Evolutionary conservation across 768 basidiomycete genomes (phyloP), one percentile per base, ranked within the genome.

Genomic region (Auricularia sp.): DNA sequence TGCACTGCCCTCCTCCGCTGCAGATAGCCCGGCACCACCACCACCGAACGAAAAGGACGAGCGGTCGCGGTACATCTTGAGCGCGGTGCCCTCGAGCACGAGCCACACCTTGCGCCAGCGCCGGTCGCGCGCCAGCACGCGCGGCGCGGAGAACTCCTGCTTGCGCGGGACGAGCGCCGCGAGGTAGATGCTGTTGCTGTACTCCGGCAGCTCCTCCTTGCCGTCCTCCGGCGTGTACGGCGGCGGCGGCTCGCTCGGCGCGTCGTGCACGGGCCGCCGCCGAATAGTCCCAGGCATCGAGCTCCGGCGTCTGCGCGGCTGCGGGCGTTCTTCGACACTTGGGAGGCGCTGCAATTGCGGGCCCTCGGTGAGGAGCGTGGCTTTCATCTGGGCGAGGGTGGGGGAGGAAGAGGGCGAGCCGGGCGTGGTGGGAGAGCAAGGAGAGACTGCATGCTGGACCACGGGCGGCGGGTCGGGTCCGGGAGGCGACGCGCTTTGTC

Each of bases 51-150:
- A 77, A 73, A 16, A 72, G 68, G 18, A 77, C 73, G 65, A 75
- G 3, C 53, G 54, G 64, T 77, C 83, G 66, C 81, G 81, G 73
- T 91, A 93, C 64, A 98, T 80, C 68, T 84, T 83, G 72, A 98
- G 85, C 67, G 81, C 79, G n/a, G 97, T 98, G 58, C 97, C 97
- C 71, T 97, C 92, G 34, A 99, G 76, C 70, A 95, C 90, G 71
- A 92, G 91, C 68, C 94, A 80, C 61, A 89, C 85, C 61, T 90
- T 80, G 66, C 90, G 83, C 97, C 97, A 99, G 71, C 93, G 91
- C 58, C 97, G 80, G 72, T 98, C 95, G 72, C 81, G 84, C 6
- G 95, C 87, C 73, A 96, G 91, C 2, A 91, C 79, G 6, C 94
- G 94, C 0, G 94, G 93, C 11, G 81, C 75, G 3, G 76, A 78